Evolutionary conservation across 2,329 filamentous ascomycete species (phyloP), one percentile per base, ranked within the genome.

Genomic region (Microcyclosporella mali): DNA sequence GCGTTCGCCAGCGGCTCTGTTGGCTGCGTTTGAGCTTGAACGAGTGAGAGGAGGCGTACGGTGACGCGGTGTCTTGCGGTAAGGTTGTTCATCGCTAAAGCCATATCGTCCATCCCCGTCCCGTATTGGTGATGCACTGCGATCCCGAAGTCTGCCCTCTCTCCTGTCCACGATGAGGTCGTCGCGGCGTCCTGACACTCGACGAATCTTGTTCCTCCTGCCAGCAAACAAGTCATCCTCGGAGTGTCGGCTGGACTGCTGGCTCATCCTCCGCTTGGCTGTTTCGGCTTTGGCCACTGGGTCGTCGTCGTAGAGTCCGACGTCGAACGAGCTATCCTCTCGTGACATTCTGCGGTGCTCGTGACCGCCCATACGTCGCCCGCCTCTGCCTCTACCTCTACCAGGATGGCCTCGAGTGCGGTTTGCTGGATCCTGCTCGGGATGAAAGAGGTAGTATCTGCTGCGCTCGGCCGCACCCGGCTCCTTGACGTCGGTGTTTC

Each of bases 371-470:
- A 37, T 18, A 16, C 38, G 43, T 19, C 51, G 14, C 19, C 68
- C 60, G 28, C 41, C 31, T 3, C 46, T 42, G 11, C 47, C 16
- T 18, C 68, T 28, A 31, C 43, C 40, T 27, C 41, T 29, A 28
- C 48, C 44, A 29, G 46, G 43, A 31, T 17, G 27, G 33, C 69
- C 44, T 46, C 81, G 75, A 49, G 81, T 71, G 40, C 79, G 77
- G 67, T 86, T 88, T 53, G 82, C 81, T 2, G 84, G 88, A 57
- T 95, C 89, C 60, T 88, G 81, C 56, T 95, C 86, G 1, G 90
- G 90, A 56, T 97, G 86, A 57, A 92, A 76, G 28, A 95, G 79
- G 62, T 98, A 98, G 69, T 94, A 97, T 10, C 87, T 78, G 66
- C 90, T 97, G 48, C 85, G 77, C 38, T 84, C 77, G 9, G 87